Base-by-base conservation (phyloP, 129 eudicot species). In the Tagetes patula region DNA sequence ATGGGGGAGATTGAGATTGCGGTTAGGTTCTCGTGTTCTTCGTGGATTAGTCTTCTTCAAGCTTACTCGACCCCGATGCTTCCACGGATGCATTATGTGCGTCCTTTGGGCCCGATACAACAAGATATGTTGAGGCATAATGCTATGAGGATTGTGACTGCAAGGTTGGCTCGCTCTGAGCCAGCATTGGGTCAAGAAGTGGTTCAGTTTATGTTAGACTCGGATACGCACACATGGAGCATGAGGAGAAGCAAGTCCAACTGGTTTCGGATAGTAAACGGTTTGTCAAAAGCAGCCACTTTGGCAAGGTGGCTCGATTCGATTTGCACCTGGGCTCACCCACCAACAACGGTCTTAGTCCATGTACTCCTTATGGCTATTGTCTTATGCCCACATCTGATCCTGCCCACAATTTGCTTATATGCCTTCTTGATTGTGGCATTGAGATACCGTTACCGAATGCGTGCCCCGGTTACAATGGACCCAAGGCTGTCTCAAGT, bases 171-270 rank as follows among this genome's bases (percentile, higher is more conserved):
- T 36, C 84, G 96, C 20, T 90, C 98, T 0, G 96, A 94, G 37
- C 98, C 98, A 8, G 92, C 96, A 2, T 73, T 94, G 61, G 93
- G 92, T 10, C 96, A 84, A 48, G 98, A 94, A 52, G 98, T 94
- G 75, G 98, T 94, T 40, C 96, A 94, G 70, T 94, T 78, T 69
- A 86, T 94, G 92, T 52, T 90, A 69, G 98, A 94, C 30, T 75
- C 96, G 1, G 96, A 94, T 63, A 86, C 88, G 8, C 96, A 87
- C 79, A 74, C 89, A 67, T 94, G 96, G 96, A 94, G 98, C 77
- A 84, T 94, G 92, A 88, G 98, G 75, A 85, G 95, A 46, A 90
- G 96, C 80, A 94, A 94, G 90, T 92, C 94, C 0, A 94, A 94
- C 66, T 94, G 96, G 96, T 89, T 90, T 39, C 74, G 96, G 11